These are phyloP conservation scores for Lactarius trivialis DNA, from an alignment of 768 basidiomycete species.

Conservation along the genomic window DNA sequence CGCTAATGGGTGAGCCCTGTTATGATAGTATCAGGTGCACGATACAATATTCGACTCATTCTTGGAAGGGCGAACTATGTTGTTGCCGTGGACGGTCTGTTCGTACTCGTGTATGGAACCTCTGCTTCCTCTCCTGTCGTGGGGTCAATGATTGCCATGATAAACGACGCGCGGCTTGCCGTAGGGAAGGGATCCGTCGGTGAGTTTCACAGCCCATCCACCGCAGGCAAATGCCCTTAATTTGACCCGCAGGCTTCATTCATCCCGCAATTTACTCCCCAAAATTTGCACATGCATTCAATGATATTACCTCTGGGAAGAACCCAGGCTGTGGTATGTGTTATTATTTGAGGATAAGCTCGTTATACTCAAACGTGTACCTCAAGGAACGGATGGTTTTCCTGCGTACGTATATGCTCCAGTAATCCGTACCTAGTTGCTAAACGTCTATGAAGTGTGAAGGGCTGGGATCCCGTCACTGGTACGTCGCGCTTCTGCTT, in stretches of 20 bases:
- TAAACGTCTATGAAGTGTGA: slow-evolving; percentile 4
- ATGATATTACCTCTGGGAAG: too few relatives aligned
- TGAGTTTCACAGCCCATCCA: not conserved
- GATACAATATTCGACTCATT: not conserved
- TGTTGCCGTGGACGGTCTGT: slow-evolving; percentile 29
- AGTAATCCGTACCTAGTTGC: not conserved
- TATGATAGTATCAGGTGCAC: not conserved
- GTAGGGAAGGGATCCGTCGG: slow-evolving; percentile 32
- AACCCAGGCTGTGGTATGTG: too few relatives aligned
- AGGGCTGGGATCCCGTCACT: too few relatives aligned
- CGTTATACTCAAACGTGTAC: too few relatives aligned
- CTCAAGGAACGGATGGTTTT: slow-evolving; percentile 24
- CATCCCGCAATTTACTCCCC: slow-evolving; percentile 46
- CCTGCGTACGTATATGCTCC: slow-evolving; percentile 20
- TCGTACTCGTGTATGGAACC: slow-evolving; percentile 31
- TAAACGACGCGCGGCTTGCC: slow-evolving; percentile 35
- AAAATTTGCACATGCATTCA: slow-evolving; percentile 19
- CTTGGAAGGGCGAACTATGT: slow-evolving; percentile 29
- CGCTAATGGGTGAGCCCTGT: slow-evolving; percentile 29
- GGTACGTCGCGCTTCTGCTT: too few relatives aligned
- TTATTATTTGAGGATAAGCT: too few relatives aligned
- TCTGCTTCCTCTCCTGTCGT: slow-evolving; percentile 33
- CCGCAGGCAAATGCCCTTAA: not conserved
- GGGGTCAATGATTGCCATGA: slow-evolving; percentile 31
- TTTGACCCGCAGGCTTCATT: slow-evolving; percentile 32